These are phyloP conservation scores for Metschnikowia koreensis DNA, from an alignment of 805 yeast species.

Conservation along the genomic window DNA sequence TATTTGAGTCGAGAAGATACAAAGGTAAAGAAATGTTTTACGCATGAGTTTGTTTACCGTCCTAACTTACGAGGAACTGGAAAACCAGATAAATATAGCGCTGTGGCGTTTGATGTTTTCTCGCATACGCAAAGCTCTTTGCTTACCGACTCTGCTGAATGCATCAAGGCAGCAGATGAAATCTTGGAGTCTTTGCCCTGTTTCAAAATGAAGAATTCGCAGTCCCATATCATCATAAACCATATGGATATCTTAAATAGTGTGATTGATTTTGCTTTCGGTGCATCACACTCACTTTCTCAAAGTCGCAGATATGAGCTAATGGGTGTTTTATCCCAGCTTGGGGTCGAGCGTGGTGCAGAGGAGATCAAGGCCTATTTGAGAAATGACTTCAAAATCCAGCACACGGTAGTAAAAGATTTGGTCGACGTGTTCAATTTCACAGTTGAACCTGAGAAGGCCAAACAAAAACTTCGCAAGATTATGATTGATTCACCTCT, in stretches of 20 bases:
- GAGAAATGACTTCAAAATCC: conserved; percentile 61
- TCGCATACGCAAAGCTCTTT: conserved; percentile 34
- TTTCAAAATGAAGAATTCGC: conserved; percentile 47
- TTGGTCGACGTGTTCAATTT: conserved; percentile 74
- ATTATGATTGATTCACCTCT: conserved; percentile 74
- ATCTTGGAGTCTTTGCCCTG: conserved; percentile 65
- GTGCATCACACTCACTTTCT: conserved; percentile 68
- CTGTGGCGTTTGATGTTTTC: conserved; percentile 83
- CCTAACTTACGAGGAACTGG: conserved; percentile 54
- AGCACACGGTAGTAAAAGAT: conserved; percentile 80
- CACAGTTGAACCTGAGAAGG: conserved; percentile 62
- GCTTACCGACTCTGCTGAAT: conserved; percentile 70
- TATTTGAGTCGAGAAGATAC: conserved; percentile 62
- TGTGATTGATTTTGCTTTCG: conserved; percentile 63
- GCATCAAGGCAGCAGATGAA: conserved; percentile 79
- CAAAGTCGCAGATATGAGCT: conserved; percentile 59
- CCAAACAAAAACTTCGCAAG: conserved; percentile 60
- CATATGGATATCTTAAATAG: conserved; percentile 79
- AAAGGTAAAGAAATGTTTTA: conserved; percentile 57
- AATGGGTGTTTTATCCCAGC: conserved; percentile 68
- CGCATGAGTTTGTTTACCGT: conserved; percentile 81
- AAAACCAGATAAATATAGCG: conserved; percentile 74
- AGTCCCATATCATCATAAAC: conserved; percentile 62
- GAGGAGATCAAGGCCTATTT: conserved; percentile 50
- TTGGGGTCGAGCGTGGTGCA: conserved; percentile 65